A percentile compares a stretch with the other conserved stretches of the same genome.
These are phyloP conservation scores for Septoria linicola DNA, from an alignment of 2,329 filamentous ascomycete genomes.

Conservation along the genomic window DNA sequence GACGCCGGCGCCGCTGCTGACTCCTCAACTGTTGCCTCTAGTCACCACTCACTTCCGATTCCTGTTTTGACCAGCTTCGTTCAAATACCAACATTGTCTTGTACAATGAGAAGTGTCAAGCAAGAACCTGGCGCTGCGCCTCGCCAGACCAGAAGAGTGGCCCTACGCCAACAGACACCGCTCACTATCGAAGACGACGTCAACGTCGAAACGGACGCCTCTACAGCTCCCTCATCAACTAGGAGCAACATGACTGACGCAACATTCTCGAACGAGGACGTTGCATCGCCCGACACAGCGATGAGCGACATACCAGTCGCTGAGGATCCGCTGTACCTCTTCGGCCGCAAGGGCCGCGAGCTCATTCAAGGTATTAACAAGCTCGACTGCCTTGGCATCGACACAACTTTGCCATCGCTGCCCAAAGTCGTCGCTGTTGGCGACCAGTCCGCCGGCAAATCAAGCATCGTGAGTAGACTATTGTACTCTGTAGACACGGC, in stretches of 20 bases:
- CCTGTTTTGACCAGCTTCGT: neutral
- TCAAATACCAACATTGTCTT: neutral
- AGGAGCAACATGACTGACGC: neutral
- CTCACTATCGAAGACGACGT: neutral
- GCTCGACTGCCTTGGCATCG: conserved; percentile 70
- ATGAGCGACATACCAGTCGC: conserved; percentile 10
- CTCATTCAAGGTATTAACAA: conserved; percentile 66
- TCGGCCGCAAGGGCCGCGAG: conserved; percentile 63
- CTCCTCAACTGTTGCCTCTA: neutral
- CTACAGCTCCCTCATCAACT: neutral
- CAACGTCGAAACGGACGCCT: neutral
- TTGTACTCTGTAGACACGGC: neutral
- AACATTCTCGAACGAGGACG: neutral
- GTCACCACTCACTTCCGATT: conserved; percentile 3
- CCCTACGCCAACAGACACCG: conserved; percentile 1
- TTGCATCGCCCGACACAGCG: conserved; percentile 10
- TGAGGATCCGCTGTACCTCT: conserved; percentile 44
- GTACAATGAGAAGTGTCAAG: conserved; percentile 5
- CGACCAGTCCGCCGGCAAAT: conserved; percentile 83
- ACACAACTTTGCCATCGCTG: conserved; percentile 63
- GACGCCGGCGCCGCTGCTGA: neutral
- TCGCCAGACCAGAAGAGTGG: conserved; percentile 1
- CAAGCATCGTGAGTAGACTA: conserved; percentile 50
- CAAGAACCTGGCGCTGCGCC: neutral
- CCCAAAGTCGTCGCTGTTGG: conserved; percentile 82